Evolutionary conservation across 768 basidiomycete genomes (phyloP).

Genomic region (Tricholoma bakamatsutake): DNA sequence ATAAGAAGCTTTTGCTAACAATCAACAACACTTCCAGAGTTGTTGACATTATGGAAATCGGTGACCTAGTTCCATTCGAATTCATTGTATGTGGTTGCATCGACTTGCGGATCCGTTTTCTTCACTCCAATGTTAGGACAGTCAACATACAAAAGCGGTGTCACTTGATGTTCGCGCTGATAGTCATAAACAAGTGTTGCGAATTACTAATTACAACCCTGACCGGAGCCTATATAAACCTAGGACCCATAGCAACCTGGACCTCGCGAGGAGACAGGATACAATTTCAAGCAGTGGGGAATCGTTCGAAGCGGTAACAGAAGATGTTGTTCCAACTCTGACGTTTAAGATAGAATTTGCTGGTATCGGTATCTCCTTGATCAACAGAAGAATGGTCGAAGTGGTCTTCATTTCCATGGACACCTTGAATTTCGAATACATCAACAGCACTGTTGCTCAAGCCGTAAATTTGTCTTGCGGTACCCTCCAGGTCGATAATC

Average conservation of each 20-base stretch:
- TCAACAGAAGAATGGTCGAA: conserved; percentile 84
- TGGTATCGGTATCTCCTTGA: conserved; percentile 87
- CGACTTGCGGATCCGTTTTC: not conserved
- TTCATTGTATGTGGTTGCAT: conserved; percentile 50
- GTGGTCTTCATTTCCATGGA: conserved; percentile 84
- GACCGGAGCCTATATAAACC: conserved; percentile 88
- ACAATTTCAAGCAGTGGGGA: conserved; percentile 64
- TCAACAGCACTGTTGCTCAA: conserved; percentile 71
- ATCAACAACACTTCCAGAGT: conserved; percentile 56
- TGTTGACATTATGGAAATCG: conserved; percentile 95
- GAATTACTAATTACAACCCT: conserved; percentile 82
- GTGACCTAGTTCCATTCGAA: conserved; percentile 84
- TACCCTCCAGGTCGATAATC: conserved; percentile 94
- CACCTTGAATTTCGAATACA: conserved; percentile 78
- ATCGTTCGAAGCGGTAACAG: conserved; percentile 79
- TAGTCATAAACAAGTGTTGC: conserved; percentile 75
- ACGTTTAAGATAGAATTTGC: conserved; percentile 71
- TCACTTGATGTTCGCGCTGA: conserved; percentile 93
- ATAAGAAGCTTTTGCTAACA: conserved; percentile 70
- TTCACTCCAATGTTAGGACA: conserved; percentile 30
- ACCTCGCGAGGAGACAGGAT: conserved; percentile 56
- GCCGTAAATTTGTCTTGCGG: conserved; percentile 76
- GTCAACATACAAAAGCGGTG: conserved; percentile 55
- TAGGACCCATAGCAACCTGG: conserved; percentile 40
- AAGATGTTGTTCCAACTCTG: conserved; percentile 63